These are phyloP conservation scores for Pseudohalonectria lignicola DNA, from an alignment of 2,329 filamentous ascomycete genomes.

Conservation along the genomic window DNA sequence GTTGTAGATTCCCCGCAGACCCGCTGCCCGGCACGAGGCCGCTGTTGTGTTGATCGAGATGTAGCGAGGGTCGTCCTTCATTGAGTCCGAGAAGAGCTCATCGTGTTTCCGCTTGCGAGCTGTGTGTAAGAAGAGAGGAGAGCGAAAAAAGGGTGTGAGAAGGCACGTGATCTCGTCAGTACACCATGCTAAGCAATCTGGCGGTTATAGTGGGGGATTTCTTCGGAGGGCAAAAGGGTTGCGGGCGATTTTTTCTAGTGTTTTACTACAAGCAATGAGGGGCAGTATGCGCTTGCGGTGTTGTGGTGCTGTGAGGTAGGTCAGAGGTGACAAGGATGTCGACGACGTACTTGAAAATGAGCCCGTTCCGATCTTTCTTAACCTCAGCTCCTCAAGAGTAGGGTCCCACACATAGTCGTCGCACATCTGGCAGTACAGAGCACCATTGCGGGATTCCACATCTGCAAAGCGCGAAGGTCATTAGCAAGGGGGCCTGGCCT, in stretches of 20 bases:
- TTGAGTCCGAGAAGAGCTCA: slow-evolving; percentile 52
- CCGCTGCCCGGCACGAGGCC: slow-evolving; percentile 75
- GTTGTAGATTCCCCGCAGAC: slow-evolving; percentile 88
- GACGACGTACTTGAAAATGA: slow-evolving; percentile 47
- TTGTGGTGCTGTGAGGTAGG: too few relatives aligned
- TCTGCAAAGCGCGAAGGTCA: slow-evolving; percentile 34
- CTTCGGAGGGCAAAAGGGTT: background rate
- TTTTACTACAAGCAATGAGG: too few relatives aligned
- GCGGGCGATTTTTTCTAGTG: too few relatives aligned
- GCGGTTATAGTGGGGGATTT: too few relatives aligned
- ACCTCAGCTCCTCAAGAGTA: slow-evolving; percentile 62
- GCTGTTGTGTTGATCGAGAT: slow-evolving; percentile 68
- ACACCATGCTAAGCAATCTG: too few relatives aligned
- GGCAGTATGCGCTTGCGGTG: too few relatives aligned
- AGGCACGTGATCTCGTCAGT: too few relatives aligned
- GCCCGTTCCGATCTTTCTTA: slow-evolving; percentile 58
- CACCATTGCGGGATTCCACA: slow-evolving; percentile 66
- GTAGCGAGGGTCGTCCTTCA: slow-evolving; percentile 64
- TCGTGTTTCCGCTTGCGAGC: slow-evolving; percentile 67
- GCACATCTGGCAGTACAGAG: slow-evolving; percentile 71
- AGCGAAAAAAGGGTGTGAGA: too few relatives aligned
- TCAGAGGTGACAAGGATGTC: too few relatives aligned
- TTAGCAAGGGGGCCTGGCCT: too few relatives aligned
- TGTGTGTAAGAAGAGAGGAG: slow-evolving; percentile 17
- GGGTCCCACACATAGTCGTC: slow-evolving; percentile 77